A percentile compares a stretch with the other conserved stretches of the same genome.
These are phyloP conservation scores for Cordyceps farinosa DNA, from an alignment of 2,329 filamentous ascomycete genomes.

Conservation along the genomic window DNA sequence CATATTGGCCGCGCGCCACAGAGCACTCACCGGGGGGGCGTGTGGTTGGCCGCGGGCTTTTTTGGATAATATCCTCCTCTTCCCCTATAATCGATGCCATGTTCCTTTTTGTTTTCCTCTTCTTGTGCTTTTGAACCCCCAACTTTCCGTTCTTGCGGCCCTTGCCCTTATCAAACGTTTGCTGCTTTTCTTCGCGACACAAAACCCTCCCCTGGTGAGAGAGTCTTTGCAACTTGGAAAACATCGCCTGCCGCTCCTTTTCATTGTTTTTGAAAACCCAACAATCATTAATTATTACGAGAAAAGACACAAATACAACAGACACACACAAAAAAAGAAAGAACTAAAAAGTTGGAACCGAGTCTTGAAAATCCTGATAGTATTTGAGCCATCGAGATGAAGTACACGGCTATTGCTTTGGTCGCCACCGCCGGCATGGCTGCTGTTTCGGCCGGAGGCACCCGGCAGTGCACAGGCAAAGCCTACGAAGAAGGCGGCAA, in stretches of 20 bases:
- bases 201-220: conserved; percentile 8
- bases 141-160: not conserved
- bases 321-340: no score
- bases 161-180: not conserved
- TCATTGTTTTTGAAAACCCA: not conserved
- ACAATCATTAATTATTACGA: not conserved
- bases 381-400: conserved; percentile 26
- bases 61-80: not conserved
- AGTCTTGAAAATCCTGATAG: no score
- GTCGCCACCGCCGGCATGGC: conserved; percentile 30
- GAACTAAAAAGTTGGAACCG: no score
- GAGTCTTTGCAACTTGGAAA: not conserved
- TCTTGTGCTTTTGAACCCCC: not conserved
- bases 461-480: conserved; percentile 35
- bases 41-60: not conserved
- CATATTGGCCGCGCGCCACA: not conserved
- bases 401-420: conserved; percentile 26
- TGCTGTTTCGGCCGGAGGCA: conserved; percentile 24
- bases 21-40: not conserved
- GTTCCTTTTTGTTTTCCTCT: not conserved
- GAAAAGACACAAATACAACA: not conserved
- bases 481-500: conserved; percentile 48
- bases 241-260: conserved; percentile 13
- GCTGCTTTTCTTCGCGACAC: not conserved
- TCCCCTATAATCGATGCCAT: conserved; percentile 2